phyloP scores from a whole-genome alignment of 148 eudicot species.

The Dianthus caryophyllus region DNA sequence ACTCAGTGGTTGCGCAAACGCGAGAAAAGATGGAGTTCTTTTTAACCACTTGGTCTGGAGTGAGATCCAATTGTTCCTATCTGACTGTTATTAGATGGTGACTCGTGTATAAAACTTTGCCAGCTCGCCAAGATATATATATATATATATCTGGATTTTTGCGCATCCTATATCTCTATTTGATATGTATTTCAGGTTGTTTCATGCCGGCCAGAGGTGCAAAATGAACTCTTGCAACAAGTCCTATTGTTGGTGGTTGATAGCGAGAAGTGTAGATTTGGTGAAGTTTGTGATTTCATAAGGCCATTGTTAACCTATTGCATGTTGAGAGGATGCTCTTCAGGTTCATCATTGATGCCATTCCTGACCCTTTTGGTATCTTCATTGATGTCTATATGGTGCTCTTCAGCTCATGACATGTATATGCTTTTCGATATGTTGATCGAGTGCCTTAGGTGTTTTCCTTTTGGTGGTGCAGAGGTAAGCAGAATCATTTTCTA shows the following conservation, averaged over 20 bases:
- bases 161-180: neutral
- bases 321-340: slow-evolving; percentile 41
- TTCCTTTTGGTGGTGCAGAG: slow-evolving; percentile 43
- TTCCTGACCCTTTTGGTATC: slow-evolving; percentile 48
- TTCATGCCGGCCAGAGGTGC: slow-evolving; percentile 61
- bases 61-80: too few species aligned
- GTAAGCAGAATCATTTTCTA: slow-evolving; percentile 37
- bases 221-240: slow-evolving; percentile 64
- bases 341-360: slow-evolving; percentile 33
- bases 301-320: slow-evolving; percentile 62
- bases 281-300: slow-evolving; percentile 63
- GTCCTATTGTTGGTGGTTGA: slow-evolving; percentile 56
- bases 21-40: neutral
- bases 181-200: slow-evolving; percentile 51
- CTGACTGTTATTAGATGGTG: neutral
- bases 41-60: neutral
- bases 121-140: neutral
- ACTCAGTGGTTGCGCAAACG: neutral
- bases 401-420: slow-evolving; percentile 56
- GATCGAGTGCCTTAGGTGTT: slow-evolving; percentile 40
- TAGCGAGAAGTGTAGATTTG: slow-evolving; percentile 51
- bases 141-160: neutral
- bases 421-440: slow-evolving; percentile 61
- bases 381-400: slow-evolving; percentile 62
- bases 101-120: neutral